Evolutionary conservation across 371 early-diverging fungal genomes (phyloP), one percentile per base, ranked within the genome.

Genomic region (Mucor saturninus): DNA sequence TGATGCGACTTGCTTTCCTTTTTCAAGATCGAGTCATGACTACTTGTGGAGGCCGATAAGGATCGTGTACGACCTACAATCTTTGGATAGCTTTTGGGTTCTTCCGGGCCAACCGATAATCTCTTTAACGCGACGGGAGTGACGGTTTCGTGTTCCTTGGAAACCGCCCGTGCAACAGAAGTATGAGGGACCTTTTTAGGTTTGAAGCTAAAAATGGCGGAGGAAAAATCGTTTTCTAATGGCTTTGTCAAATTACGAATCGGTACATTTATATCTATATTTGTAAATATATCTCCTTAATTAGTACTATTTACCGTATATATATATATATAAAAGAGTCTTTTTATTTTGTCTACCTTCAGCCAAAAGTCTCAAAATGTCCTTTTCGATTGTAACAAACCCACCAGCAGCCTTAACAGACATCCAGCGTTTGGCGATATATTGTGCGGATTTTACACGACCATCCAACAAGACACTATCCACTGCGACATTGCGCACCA

Each of bases 401-500:
- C 82, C 82, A 53, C 67, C 67, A 40, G 68, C 69, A 6, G 72
- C 73, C 35, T 79, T 79, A 15, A 79, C 64, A 11, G 50, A 51
- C 21, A 64, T 60, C 82, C 82, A 81, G 1, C 72, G 72, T 15
- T 71, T 68, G 2, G 67, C 59, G 15, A 81, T 50, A 49, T 75
- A 81, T 0, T 68, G 71, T 10, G 69, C 71, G 49, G 71, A 72
- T 60, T 72, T 67, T 8, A 53, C 45, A 11, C 76, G 54, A 2
- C 74, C 71, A 13, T 71, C 68, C 7, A 71, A 30, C 5, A 81
- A 52, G 5, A 76, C 76, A 37, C 67, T 70, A 59, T 78, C 77
- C 5, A 81, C 74, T 3, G 75, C 77, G 0, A 71, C 64, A 57
- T 79, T 79, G n/a, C 74, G 62, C 8, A 74, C 74, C 29, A 75